A percentile compares a stretch with the other conserved stretches of the same genome.
Evolutionary conservation across 176 grass and related monocot genomes (phyloP).

Genomic region (Bothriochloa decipiens): DNA sequence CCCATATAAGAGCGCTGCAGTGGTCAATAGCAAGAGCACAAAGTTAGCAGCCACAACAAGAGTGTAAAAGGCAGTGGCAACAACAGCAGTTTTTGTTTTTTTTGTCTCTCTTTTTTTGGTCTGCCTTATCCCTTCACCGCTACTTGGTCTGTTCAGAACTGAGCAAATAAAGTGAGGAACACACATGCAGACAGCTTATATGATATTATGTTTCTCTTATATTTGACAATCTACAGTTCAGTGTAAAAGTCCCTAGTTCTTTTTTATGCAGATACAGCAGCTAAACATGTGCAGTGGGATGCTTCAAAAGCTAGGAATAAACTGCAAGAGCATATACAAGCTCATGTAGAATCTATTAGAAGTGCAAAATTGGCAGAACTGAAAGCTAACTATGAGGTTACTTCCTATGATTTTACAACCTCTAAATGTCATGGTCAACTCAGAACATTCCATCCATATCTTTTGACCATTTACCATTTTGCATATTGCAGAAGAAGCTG

Average conservation of each 20-base stretch:
- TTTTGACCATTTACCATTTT: slow-evolving; percentile 14
- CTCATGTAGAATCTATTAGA: slow-evolving; percentile 55
- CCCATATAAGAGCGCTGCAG: too few species aligned
- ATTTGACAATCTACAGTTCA: neutral
- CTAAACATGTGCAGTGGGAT: slow-evolving; percentile 71
- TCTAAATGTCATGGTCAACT: neutral
- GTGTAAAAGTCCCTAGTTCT: neutral
- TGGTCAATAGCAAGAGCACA: too few species aligned
- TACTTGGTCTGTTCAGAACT: too few species aligned
- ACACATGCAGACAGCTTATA: neutral
- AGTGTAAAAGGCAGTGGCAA: too few species aligned
- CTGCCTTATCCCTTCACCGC: too few species aligned
- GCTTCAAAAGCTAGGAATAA: slow-evolving; percentile 63
- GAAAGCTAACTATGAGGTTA: slow-evolving; percentile 73
- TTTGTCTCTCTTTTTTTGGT: too few species aligned
- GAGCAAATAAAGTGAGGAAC: too few species aligned
- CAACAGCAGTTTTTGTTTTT: too few species aligned
- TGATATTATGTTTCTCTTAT: neutral
- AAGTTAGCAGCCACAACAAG: too few species aligned
- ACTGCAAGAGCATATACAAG: slow-evolving; percentile 59
- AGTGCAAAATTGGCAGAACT: slow-evolving; percentile 64
- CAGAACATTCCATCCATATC: slow-evolving; percentile 14
- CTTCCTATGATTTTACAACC: slow-evolving; percentile 2
- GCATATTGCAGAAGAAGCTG: slow-evolving; percentile 59
- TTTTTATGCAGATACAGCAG: slow-evolving; percentile 52